A percentile compares a stretch with the other conserved stretches of the same genome.
These are phyloP conservation scores for Nakataea oryzae DNA, from an alignment of 2,329 filamentous ascomycete species.

Conservation along the genomic window DNA sequence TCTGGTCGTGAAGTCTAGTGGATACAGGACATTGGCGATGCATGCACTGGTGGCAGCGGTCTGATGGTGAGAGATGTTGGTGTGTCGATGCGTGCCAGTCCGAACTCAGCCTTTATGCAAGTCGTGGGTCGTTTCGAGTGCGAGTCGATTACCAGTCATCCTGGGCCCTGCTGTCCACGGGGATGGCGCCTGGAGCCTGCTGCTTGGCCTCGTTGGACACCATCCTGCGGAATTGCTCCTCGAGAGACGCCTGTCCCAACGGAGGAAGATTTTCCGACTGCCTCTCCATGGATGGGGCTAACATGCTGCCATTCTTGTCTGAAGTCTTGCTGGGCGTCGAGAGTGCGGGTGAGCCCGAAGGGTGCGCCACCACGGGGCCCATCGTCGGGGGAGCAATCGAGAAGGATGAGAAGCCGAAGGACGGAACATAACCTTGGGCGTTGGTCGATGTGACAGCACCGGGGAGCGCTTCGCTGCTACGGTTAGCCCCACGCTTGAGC, in stretches of 20 bases:
- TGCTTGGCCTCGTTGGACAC: constrained; percentile 8
- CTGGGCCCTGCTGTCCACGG: not conserved
- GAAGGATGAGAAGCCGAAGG: constrained; percentile 2
- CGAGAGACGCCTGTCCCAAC: constrained; percentile 14
- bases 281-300: constrained; percentile 17
- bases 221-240: constrained; percentile 15
- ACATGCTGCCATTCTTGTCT: constrained; percentile 8
- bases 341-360: constrained; percentile 4
- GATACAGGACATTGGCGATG: not conserved
- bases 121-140: not conserved
- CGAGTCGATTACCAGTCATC: not conserved
- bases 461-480: constrained; percentile 19
- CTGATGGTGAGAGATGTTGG: not conserved
- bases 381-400: constrained; percentile 28
- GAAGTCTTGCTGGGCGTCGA: constrained; percentile 8
- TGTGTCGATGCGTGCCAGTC: not conserved
- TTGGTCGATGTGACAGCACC: constrained; percentile 40
- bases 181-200: constrained; percentile 3
- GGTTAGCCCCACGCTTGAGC: constrained; percentile 35
- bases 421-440: constrained; percentile 34
- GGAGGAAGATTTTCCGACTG: constrained; percentile 35
- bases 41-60: not conserved
- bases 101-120: not conserved
- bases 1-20: constrained; percentile 1
- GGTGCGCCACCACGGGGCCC: constrained; percentile 34